Evolutionary conservation across 805 yeast species (phyloP), one percentile per base, ranked within the genome.

Genomic region (Hemisphaericaspora nanyangensis): DNA sequence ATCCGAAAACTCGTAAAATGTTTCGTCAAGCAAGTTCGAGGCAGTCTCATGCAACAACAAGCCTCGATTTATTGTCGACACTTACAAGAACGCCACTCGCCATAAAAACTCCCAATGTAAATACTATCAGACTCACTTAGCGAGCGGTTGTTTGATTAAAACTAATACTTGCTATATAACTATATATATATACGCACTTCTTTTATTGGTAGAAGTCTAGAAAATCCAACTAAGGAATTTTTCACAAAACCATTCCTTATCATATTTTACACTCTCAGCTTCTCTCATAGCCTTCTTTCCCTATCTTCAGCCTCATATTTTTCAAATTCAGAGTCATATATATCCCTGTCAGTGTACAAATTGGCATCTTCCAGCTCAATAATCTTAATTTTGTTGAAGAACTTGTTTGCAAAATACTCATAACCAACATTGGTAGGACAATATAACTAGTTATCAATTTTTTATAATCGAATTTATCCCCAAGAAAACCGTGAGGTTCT

Each of bases 401-500:
- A n/a, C 63, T 82, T 82, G 68, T 77, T 80, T 6, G 85, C 87
- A 45, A 73, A 50, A 46, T 65, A 73, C 42, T 65, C 34, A 77
- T 63, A 26, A 80, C 28, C 50, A 72, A 84, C 10, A 82, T 79
- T 25, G 87, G 87, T 34, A 84, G 72, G 22, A 85, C 85, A 52
- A 85, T 80, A 62, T 85, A 84, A 32, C 90, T 89, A 25, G 91
- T 82, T 53, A 85, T 81, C 55, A 85, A 85, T 13, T 69, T 68
- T 58, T 78, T 76, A 62, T 79, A 80, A 46, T 75, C 74, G 56
- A 84, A 80, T 2, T 47, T 47, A n/a, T 54, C 62, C 35, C 78
- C 78, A 47, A 85, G 65, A 65, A 85, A 85, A 2, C 78, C 89
- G 1, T 86, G 58, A 82, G 82, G 50, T 82, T 82, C 62, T 85